phyloP scores from a whole-genome alignment of 1,284 basidiomycete genomes.

The Anthracocystis setariae region DNA sequence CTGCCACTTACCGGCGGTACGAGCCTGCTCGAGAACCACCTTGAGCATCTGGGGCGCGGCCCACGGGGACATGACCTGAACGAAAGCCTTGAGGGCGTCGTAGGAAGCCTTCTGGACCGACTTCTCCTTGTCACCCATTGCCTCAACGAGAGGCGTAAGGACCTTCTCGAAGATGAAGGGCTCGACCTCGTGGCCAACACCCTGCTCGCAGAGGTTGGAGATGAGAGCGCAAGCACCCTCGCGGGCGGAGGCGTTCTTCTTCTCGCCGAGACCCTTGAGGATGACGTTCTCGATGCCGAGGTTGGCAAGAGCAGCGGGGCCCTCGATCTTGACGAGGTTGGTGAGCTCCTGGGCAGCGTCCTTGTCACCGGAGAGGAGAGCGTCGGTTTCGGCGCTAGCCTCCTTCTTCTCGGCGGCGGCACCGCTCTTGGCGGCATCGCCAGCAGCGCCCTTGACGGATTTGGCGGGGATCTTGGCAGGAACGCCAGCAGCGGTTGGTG shows the following conservation, averaged over 20 bases:
- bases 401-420: constrained; percentile 66
- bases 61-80: constrained; percentile 89
- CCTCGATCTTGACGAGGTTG: constrained; percentile 73
- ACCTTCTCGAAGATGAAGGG: constrained; percentile 87
- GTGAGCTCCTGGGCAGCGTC: constrained; percentile 69
- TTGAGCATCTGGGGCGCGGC: constrained; percentile 85
- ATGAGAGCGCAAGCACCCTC: constrained; percentile 78
- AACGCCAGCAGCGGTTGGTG: constrained; percentile 58
- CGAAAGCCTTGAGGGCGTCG: constrained; percentile 83
- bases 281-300: constrained; percentile 82
- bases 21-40: constrained; percentile 90
- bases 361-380: constrained; percentile 68
- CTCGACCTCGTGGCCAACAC: constrained; percentile 85
- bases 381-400: constrained; percentile 68
- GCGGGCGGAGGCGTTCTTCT: constrained; percentile 77
- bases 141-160: constrained; percentile 85
- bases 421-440: constrained; percentile 65
- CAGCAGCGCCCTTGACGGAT: constrained; percentile 62
- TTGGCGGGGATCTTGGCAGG: constrained; percentile 64
- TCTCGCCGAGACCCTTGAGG: constrained; percentile 76
- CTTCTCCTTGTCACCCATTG: constrained; percentile 91
- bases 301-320: constrained; percentile 81
- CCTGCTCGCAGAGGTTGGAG: constrained; percentile 77
- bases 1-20: constrained; percentile 98
- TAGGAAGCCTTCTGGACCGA: constrained; percentile 84